Evolutionary conservation across 495 filamentous ascomycete species (phyloP), one percentile per base, ranked within the genome.

Genomic region (Penicillium daleae): DNA sequence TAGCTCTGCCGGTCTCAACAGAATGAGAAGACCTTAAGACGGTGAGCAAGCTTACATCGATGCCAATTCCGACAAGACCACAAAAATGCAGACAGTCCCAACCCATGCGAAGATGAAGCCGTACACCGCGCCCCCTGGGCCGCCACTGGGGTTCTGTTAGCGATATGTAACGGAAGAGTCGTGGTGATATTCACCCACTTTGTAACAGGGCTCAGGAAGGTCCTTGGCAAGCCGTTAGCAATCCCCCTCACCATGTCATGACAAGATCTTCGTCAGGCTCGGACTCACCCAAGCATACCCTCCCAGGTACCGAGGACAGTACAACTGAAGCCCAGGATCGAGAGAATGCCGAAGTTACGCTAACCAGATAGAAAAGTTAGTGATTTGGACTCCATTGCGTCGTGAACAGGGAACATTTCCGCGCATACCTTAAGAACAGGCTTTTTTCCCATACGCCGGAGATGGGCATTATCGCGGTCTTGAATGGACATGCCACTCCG

Each of bases 71-170:
- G 69, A 54, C 67, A 79, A 42, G 56, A 74, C 64, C 64, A 69
- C 60, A 48, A 76, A 80, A 5, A 74, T 74, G 8, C 72, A 76
- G 4, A 73, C 64, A 15, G 74, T 78, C 7, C 81, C 82, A n/a
- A 76, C 56, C 81, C 81, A 85, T 24, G 69, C 74, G 59, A 82
- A 76, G 2, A 86, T 61, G 57, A 78, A 86, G 26, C 75, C 76
- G 71, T 82, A 85, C 4, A 86, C 66, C 0, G 83, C 75, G 17
- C 79, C 82, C 0, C 74, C 80, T 0, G 83, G 75, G 17, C 83
- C 83, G 6, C 79, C 82, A 67, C 71, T 77, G 12, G 31, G 50
- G 42, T 48, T 42, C 19, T 57, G 52, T 62, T 35, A 61, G 42
- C 15, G 40, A 57, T 37, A 32, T 53, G 26, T 35, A 12, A 53